Conservation (phyloP, 768 basidiomycete genomes). For the Tricholoma saponaceum region DNA sequence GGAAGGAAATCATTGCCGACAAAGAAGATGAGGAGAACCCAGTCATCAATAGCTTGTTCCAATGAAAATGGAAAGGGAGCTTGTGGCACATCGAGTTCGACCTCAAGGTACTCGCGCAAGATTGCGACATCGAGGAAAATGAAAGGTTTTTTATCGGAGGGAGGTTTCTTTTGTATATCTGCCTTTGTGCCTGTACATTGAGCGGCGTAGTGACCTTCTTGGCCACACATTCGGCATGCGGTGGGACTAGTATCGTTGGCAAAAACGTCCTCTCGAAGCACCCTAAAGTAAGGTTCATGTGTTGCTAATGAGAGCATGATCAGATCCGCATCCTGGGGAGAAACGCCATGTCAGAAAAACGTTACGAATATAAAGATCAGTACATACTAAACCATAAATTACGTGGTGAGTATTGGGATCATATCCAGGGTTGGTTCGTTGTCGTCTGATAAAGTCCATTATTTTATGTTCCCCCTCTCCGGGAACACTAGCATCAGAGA, state of each 20-base stretch:
- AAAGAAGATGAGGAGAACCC: constrained; percentile 99
- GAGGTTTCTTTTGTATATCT: constrained; percentile 63
- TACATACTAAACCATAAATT: constrained; percentile 89
- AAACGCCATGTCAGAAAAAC: constrained; percentile 10
- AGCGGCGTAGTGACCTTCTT: constrained; percentile 92
- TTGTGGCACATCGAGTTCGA: constrained; percentile 84
- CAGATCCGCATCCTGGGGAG: constrained; percentile 86
- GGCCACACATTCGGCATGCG: constrained; percentile 90
- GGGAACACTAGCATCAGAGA: constrained; percentile 95
- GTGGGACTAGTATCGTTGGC: constrained; percentile 68
- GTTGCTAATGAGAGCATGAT: constrained; percentile 99
- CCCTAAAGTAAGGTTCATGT: constrained; percentile 97
- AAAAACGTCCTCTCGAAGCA: constrained; percentile 98
- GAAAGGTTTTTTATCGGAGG: constrained; percentile 87
- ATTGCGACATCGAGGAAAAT: constrained; percentile 98
- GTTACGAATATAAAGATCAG: not conserved
- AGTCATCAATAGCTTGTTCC: constrained; percentile 98
- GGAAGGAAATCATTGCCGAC: constrained; percentile 99
- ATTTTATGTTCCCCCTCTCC: constrained; percentile 99
- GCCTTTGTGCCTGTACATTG: constrained; percentile 85
- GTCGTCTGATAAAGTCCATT: constrained; percentile 96
- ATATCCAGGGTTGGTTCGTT: constrained; percentile 82
- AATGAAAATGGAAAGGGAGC: constrained; percentile 83
- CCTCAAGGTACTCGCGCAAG: constrained; percentile 95
- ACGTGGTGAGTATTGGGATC: constrained; percentile 95